Evolutionary conservation across 176 grass and related monocot species (phyloP).

Genomic region (Musa itinerans): DNA sequence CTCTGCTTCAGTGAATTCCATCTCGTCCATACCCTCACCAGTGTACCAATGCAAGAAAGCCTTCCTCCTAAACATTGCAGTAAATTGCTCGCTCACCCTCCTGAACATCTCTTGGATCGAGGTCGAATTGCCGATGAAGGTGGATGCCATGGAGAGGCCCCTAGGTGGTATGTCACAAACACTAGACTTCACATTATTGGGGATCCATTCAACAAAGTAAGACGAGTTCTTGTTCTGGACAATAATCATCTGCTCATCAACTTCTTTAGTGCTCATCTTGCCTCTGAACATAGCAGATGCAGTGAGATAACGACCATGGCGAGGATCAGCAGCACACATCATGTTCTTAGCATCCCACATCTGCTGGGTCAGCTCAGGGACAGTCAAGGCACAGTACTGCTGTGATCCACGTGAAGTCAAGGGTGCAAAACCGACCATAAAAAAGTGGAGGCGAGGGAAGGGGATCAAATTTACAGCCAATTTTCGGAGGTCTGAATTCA

Average conservation of each 20-base stretch:
- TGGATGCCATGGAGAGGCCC: constrained; percentile 76
- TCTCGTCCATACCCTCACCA: constrained; percentile 68
- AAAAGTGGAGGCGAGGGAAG: no score
- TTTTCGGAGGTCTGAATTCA: no score
- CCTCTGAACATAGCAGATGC: constrained; percentile 88
- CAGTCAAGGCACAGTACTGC: no score
- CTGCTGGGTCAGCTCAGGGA: constrained; percentile 56
- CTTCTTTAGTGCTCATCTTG: constrained; percentile 90
- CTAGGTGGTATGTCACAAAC: constrained; percentile 72
- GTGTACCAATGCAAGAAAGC: constrained; percentile 92
- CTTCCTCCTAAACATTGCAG: constrained; percentile 88
- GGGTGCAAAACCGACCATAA: no score
- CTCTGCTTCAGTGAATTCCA: constrained; percentile 74
- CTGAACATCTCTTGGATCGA: constrained; percentile 93
- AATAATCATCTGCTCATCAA: constrained; percentile 82
- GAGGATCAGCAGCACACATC: constrained; percentile 85
- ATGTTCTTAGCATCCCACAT: constrained; percentile 94
- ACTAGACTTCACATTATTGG: constrained; percentile 84
- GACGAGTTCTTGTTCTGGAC: constrained; percentile 89
- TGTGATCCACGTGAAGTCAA: no score
- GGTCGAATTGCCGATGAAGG: constrained; percentile 70
- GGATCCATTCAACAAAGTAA: constrained; percentile 82
- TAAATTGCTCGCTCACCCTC: constrained; percentile 91
- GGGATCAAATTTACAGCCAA: no score
- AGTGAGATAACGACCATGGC: constrained; percentile 71